These are phyloP conservation scores for Leonotis leonurus DNA, from an alignment of 257 asterid genomes.

Conservation along the genomic window DNA sequence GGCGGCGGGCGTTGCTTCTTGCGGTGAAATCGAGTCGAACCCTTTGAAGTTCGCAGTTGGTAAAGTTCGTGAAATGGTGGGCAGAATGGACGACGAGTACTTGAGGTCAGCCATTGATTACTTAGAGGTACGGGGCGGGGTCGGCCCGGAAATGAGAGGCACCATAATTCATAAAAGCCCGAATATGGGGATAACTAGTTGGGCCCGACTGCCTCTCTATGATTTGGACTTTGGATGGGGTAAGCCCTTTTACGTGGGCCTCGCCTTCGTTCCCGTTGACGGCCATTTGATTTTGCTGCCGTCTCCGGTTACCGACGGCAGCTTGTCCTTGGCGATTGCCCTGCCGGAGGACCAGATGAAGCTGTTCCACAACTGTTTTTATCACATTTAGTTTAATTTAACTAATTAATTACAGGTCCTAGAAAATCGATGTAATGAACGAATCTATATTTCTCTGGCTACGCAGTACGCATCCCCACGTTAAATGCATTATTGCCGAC, in stretches of 20 bases:
- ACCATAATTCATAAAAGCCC: background rate
- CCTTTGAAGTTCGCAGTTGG: slow-evolving; percentile 34
- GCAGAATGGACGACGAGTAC: slow-evolving; percentile 43
- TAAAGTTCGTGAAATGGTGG: slow-evolving; percentile 39
- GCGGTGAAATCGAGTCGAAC: slow-evolving; percentile 43
- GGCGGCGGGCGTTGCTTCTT: slow-evolving; percentile 31
- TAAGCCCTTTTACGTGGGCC: background rate
- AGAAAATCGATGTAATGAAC: too few species aligned
- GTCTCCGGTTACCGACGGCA: background rate
- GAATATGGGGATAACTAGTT: background rate
- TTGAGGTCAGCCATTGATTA: slow-evolving; percentile 56
- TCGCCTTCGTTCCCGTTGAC: background rate
- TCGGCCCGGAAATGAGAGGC: background rate
- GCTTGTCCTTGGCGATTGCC: background rate
- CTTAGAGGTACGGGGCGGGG: slow-evolving; percentile 23
- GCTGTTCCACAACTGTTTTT: slow-evolving; percentile 22
- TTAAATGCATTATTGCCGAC: too few species aligned
- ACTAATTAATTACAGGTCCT: too few species aligned
- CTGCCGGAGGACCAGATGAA: slow-evolving; percentile 32
- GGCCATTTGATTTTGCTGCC: background rate
- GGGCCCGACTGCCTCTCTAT: background rate
- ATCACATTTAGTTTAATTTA: too few species aligned
- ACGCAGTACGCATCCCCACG: too few species aligned
- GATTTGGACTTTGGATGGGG: background rate
- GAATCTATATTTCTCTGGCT: too few species aligned